These are phyloP conservation scores for Phytopythium helicoides DNA, from an alignment of 352 stramenopile genomes.

Conservation along the genomic window DNA sequence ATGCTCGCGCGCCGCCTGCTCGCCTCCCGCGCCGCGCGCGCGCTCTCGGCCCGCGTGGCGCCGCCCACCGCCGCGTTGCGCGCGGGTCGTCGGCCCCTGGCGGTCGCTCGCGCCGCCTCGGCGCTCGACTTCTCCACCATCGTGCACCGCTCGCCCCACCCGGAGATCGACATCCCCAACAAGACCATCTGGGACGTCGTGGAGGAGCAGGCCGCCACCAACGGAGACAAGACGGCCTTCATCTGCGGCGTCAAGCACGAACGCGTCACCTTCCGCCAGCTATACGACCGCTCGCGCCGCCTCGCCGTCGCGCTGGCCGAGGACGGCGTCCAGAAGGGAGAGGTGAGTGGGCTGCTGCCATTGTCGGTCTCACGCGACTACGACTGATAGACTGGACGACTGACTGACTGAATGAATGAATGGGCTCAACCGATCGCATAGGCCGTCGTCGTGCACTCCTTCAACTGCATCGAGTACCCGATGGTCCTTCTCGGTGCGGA, in stretches of 20 bases:
- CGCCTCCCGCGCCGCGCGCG: slow-evolving; percentile 10
- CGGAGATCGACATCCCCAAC: slow-evolving; percentile 43
- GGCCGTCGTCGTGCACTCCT: too few relatives aligned
- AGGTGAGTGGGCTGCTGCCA: too few relatives aligned
- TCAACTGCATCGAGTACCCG: too few relatives aligned
- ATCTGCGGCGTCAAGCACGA: slow-evolving; percentile 58
- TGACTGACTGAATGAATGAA: too few relatives aligned
- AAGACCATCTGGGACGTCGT: slow-evolving; percentile 52
- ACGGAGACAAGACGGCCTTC: slow-evolving; percentile 43
- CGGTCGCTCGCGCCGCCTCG: slow-evolving; percentile 4
- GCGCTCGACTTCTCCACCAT: slow-evolving; percentile 37
- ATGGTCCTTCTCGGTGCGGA: slow-evolving; percentile 48
- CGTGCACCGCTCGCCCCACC: slow-evolving; percentile 55
- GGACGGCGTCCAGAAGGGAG: too few relatives aligned
- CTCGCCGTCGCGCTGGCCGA: slow-evolving; percentile 42
- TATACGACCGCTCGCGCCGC: slow-evolving; percentile 29
- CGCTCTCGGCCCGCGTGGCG: slow-evolving; percentile 4
- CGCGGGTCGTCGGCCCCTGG: background rate
- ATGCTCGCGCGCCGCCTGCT: slow-evolving; percentile 32
- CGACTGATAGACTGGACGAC: too few relatives aligned
- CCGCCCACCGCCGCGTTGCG: slow-evolving; percentile 1
- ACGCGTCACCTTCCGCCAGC: slow-evolving; percentile 39
- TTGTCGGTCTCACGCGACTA: too few relatives aligned
- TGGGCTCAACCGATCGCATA: too few relatives aligned
- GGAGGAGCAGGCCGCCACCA: slow-evolving; percentile 23